phyloP scores from a whole-genome alignment of 1,139 yeast genomes.

The Kurtzmaniella quercitrusa region DNA sequence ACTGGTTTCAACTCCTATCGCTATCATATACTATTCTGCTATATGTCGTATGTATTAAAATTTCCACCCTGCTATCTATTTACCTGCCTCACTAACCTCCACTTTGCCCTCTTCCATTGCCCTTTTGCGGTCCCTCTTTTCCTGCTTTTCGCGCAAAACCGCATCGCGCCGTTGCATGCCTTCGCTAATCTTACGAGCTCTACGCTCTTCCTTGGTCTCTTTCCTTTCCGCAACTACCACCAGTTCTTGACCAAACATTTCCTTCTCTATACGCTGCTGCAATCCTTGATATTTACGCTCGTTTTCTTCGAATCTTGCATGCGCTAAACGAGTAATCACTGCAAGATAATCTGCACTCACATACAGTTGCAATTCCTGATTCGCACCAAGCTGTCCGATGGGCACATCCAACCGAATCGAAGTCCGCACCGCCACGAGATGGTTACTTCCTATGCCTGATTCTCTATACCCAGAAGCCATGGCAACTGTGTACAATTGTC shows the following conservation, averaged over 20 bases:
- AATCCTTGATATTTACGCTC: slow-evolving; percentile 30
- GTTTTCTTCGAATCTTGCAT: slow-evolving; percentile 63
- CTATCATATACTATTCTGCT: too few species aligned
- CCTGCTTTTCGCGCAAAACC: slow-evolving; percentile 22
- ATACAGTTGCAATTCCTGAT: slow-evolving; percentile 29
- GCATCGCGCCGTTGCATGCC: slow-evolving; percentile 52
- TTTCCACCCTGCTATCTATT: not conserved
- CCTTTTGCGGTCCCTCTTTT: slow-evolving; percentile 12
- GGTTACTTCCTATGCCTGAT: slow-evolving; percentile 77
- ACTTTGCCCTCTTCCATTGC: slow-evolving; percentile 6
- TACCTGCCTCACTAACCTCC: not conserved
- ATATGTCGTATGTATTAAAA: not conserved
- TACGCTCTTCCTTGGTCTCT: slow-evolving; percentile 51
- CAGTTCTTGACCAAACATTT: slow-evolving; percentile 26
- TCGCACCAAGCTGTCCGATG: slow-evolving; percentile 47
- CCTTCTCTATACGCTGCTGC: slow-evolving; percentile 17
- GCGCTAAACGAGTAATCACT: slow-evolving; percentile 46
- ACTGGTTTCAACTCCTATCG: too few species aligned
- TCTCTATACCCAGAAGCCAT: slow-evolving; percentile 87
- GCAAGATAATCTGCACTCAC: slow-evolving; percentile 49
- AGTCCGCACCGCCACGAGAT: slow-evolving; percentile 73
- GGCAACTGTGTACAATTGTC: slow-evolving; percentile 61
- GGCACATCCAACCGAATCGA: slow-evolving; percentile 73
- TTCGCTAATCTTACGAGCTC: slow-evolving; percentile 54
- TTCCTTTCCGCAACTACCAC: slow-evolving; percentile 8